A percentile compares a stretch with the other conserved stretches of the same genome.
phyloP scores from a whole-genome alignment of 352 stramenopile species.

The Saprolegnia diclina region DNA sequence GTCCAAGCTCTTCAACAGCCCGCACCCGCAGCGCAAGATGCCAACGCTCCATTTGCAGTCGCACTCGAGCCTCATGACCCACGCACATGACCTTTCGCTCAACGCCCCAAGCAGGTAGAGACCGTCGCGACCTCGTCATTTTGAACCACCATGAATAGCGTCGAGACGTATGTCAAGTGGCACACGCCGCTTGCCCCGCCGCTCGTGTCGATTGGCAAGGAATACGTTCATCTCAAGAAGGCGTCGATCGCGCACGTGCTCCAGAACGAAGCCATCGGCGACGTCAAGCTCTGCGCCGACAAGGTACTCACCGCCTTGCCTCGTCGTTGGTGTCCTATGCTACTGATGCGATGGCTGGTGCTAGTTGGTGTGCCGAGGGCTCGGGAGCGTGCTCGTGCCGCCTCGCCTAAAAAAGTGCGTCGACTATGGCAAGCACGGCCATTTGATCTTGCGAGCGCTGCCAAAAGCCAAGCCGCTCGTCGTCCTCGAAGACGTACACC shows the following conservation, averaged over 20 bases:
- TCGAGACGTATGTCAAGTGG: constrained; percentile 75
- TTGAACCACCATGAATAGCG: constrained; percentile 45
- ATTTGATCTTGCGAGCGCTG: constrained; percentile 61
- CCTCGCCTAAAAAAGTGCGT: constrained; percentile 70
- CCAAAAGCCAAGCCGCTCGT: constrained; percentile 50
- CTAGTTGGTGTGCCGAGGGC: constrained; percentile 41
- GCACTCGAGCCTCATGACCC: constrained; percentile 21
- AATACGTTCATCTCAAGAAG: constrained; percentile 72
- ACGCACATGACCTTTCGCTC: constrained; percentile 18
- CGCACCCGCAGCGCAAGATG: constrained; percentile 35
- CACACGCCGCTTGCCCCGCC: constrained; percentile 58
- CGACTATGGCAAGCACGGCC: constrained; percentile 51
- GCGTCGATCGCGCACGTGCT: constrained; percentile 34
- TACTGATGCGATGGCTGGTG: not conserved
- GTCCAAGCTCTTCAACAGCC: constrained; percentile 40
- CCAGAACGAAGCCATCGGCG: constrained; percentile 40
- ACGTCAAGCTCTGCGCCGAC: constrained; percentile 52
- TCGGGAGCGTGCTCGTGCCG: constrained; percentile 50
- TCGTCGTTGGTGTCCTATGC: no score
- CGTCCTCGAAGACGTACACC: constrained; percentile 59
- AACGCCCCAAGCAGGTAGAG: constrained; percentile 23
- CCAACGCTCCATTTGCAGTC: constrained; percentile 4
- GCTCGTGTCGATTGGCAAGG: constrained; percentile 66
- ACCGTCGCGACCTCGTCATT: not conserved
- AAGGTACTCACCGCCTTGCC: constrained; percentile 29